phyloP scores from a whole-genome alignment of 1,139 yeast species.

The Diutina pseudorugosa region DNA sequence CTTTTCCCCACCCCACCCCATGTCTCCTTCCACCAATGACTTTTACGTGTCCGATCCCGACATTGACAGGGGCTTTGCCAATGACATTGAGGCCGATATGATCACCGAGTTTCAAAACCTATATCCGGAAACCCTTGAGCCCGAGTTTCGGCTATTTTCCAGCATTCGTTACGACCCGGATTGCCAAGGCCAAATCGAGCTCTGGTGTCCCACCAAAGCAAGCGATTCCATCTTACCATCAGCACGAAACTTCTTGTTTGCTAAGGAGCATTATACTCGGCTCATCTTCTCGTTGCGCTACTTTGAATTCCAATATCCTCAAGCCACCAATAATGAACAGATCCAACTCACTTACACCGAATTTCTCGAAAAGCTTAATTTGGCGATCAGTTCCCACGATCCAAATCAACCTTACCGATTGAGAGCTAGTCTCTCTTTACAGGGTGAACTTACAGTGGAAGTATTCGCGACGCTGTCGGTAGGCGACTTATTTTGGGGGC shows the following conservation, averaged over 20 bases:
- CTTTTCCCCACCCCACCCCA: neutral
- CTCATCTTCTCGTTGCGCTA: conserved; percentile 39
- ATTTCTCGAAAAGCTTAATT: conserved; percentile 31
- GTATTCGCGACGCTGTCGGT: conserved; percentile 28
- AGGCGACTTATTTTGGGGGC: conserved; percentile 33
- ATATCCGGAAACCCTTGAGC: neutral
- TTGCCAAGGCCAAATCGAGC: conserved; percentile 16
- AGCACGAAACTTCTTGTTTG: conserved; percentile 37
- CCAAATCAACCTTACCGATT: conserved; percentile 39
- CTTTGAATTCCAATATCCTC: conserved; percentile 25
- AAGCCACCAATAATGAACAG: conserved; percentile 7
- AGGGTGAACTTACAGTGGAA: conserved; percentile 42
- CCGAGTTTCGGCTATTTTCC: conserved; percentile 38
- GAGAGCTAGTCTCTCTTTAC: conserved; percentile 37
- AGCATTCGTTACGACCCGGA: conserved; percentile 66
- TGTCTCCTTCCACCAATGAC: neutral
- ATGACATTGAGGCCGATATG: neutral
- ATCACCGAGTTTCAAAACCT: neutral
- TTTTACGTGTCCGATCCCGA: neutral
- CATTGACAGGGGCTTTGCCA: neutral
- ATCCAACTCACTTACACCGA: conserved; percentile 28
- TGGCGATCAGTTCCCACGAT: conserved; percentile 16
- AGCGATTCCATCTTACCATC: conserved; percentile 14
- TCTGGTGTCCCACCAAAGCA: conserved; percentile 7
- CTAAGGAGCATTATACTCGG: conserved; percentile 53